Evolutionary conservation across 495 filamentous ascomycete genomes (phyloP).

Genomic region (Oleoguttula mirabilis): DNA sequence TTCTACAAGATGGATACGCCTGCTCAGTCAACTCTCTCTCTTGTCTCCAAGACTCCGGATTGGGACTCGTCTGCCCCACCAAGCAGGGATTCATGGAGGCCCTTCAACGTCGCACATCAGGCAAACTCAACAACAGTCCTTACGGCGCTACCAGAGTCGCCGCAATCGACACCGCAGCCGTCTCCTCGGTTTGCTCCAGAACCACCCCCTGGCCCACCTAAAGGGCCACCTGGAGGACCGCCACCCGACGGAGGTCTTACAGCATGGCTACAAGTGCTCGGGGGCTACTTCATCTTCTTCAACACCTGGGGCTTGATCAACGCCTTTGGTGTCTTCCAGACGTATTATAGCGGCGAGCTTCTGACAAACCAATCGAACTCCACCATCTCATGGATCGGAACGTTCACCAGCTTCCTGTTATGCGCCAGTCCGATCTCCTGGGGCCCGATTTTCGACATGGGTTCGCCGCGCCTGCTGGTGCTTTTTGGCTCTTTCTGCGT

Average conservation of each 20-base stretch:
- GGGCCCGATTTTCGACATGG: conserved; percentile 43
- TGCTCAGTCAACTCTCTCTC: no score
- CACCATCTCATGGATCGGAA: conserved; percentile 33
- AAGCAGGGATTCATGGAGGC: no score
- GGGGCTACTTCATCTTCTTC: conserved; percentile 53
- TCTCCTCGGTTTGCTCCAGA: neutral
- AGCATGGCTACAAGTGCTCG: conserved; percentile 55
- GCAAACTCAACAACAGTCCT: neutral
- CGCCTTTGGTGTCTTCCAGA: conserved; percentile 28
- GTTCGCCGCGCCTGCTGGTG: conserved; percentile 38
- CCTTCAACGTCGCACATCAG: no score
- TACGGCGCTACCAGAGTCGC: neutral
- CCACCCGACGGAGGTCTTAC: conserved; percentile 47
- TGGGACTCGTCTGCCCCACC: no score
- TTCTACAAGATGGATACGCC: no score
- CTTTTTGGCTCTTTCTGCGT: conserved; percentile 6
- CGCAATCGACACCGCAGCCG: neutral
- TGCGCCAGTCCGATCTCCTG: conserved; percentile 49
- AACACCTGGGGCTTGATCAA: conserved; percentile 47
- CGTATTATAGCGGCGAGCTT: conserved; percentile 25
- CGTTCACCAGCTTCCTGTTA: conserved; percentile 23
- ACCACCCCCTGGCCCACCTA: neutral
- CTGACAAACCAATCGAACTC: conserved; percentile 29
- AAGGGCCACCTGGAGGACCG: conserved; percentile 5
- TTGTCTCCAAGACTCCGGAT: no score